phyloP scores from a whole-genome alignment of 192 early-diverging fungal genomes.

The Physocladia obscura region DNA sequence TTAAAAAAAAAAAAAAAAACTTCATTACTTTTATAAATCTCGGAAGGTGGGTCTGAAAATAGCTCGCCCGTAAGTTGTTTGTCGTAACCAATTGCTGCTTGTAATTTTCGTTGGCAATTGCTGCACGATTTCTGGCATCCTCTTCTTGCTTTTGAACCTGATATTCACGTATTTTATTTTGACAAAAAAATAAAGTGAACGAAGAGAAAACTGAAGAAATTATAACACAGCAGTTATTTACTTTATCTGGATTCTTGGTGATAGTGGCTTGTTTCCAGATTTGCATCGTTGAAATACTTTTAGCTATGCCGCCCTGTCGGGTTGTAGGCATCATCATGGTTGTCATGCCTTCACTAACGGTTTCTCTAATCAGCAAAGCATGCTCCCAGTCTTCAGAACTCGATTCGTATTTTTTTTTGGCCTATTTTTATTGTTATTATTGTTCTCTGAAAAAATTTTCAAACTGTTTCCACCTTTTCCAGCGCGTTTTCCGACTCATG shows the following conservation, averaged over 20 bases:
- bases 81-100: conserved; percentile 74
- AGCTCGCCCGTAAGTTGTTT: conserved; percentile 74
- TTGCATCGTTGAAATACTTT: conserved; percentile 53
- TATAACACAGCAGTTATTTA: too few relatives aligned
- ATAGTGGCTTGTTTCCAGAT: conserved; percentile 33
- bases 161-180: too few relatives aligned
- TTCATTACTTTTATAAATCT: conserved; percentile 70
- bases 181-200: conserved; percentile 4
- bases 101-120: conserved; percentile 79
- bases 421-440: conserved; percentile 24
- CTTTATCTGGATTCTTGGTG: conserved; percentile 52
- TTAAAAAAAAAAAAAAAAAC: not conserved
- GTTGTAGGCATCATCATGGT: conserved; percentile 23
- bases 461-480: conserved; percentile 71
- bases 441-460: not conserved
- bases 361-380: conserved; percentile 40
- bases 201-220: not conserved
- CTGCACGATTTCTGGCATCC: conserved; percentile 82
- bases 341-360: not conserved
- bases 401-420: conserved; percentile 76
- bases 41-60: conserved; percentile 77
- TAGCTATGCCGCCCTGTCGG: conserved; percentile 49
- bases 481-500: conserved; percentile 74
- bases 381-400: conserved; percentile 86
- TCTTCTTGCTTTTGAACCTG: conserved; percentile 78